Base-by-base conservation (phyloP, 441 rosid species). In the Adansonia grandidieri region DNA sequence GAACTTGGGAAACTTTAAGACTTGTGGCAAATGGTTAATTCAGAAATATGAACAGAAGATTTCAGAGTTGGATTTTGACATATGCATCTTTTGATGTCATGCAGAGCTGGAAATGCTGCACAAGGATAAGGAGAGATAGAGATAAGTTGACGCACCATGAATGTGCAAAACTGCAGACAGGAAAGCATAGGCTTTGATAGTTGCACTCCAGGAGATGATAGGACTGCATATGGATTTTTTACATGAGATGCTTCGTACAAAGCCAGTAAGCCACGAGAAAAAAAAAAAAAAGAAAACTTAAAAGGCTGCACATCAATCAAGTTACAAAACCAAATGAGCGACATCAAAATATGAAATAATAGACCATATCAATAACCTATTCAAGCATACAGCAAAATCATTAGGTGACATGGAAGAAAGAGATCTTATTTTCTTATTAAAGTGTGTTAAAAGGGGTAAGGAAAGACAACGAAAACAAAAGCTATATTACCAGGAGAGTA, bases 201-300 rank as follows among this genome's bases (percentile, higher is more conserved):
- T n/a, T 57, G 53, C 76, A 73, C 65, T 73, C 66, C 76, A 40
- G 50, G 20, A 32, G 62, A 72, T 73, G 76, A 73, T 73, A 73
- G 42, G 76, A 73, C 76, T 20, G 76, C 19, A 73, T 57, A 57
- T 73, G 76, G 32, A 73, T 42, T 57, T 32, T 73, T 57, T 42
- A 73, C 37, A 57, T 42, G 19, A 57, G 66, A 73, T 57, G 76
- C 65, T 40, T 57, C 8, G 76, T 73, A 73, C 60, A 56, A 32
- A 56, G 22, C 60, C 60, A n/a, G 60, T 56, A 20, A 68, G 40
- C 40, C 56, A 20, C 56, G 13, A 48, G n/a, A 11, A 68, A 68
- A 56, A 56, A 32, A 32, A 32, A 32, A 32, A 32, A 32, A 32
- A 32, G 8, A 42, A 42, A 42, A 42, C 6, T 6, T 56, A 56